Conservation (phyloP, 805 yeast genomes). For the Pichia scutulata region DNA sequence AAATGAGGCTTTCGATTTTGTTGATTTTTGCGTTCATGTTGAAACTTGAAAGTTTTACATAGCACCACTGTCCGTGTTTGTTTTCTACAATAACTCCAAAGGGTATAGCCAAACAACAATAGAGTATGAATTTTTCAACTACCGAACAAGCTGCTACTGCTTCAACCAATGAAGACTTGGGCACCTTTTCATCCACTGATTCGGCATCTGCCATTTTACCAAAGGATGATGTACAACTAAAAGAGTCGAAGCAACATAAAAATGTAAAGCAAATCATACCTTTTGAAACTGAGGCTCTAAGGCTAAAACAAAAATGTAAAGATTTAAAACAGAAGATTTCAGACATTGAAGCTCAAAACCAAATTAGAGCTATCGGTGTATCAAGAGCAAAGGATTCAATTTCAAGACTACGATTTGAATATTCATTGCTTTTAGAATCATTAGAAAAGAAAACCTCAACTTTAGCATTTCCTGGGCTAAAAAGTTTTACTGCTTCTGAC, state of each 20-base stretch:
- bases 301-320: constrained; percentile 57
- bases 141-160: background rate
- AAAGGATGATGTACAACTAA: background rate
- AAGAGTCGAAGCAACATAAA: constrained; percentile 1
- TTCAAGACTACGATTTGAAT: constrained; percentile 74
- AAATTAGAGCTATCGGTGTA: constrained; percentile 65
- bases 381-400: constrained; percentile 70
- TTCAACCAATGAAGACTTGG: too few relatives aligned
- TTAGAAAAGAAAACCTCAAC: constrained; percentile 50
- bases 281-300: constrained; percentile 26
- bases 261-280: constrained; percentile 13
- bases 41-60: background rate
- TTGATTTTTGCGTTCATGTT: background rate
- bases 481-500: constrained; percentile 18
- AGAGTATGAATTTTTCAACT: background rate
- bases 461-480: constrained; percentile 20
- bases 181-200: background rate
- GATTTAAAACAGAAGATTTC: constrained; percentile 62
- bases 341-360: constrained; percentile 73
- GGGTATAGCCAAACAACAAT: background rate
- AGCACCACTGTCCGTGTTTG: background rate
- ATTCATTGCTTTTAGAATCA: constrained; percentile 70
- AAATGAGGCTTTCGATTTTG: background rate
- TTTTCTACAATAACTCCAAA: background rate
- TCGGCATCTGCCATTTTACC: background rate